These are phyloP conservation scores for Sporisorium graminicola DNA, from an alignment of 1,284 basidiomycete genomes.

Conservation along the genomic window DNA sequence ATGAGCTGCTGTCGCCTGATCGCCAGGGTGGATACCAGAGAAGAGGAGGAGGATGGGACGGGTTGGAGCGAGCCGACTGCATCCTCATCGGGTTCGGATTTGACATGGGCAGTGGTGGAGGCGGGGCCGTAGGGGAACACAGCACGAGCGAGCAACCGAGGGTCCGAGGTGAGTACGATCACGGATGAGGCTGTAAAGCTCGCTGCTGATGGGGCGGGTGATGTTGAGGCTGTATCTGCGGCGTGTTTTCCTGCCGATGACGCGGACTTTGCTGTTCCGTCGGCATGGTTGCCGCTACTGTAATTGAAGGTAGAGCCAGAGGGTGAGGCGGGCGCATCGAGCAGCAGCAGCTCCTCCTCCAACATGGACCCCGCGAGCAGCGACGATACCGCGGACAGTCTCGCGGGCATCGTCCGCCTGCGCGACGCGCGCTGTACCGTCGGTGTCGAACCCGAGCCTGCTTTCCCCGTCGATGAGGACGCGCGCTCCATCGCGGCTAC, in stretches of 20 bases:
- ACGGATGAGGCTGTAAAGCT: slow-evolving; percentile 16
- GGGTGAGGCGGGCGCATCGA: slow-evolving; percentile 28
- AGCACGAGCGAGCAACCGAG: slow-evolving; percentile 11
- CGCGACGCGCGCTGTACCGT: slow-evolving; percentile 29
- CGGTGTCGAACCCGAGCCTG: slow-evolving; percentile 12
- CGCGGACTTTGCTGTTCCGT: neutral
- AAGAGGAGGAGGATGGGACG: slow-evolving; percentile 7
- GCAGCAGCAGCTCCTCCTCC: slow-evolving; percentile 53
- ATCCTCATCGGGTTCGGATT: slow-evolving; percentile 13
- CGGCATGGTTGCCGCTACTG: neutral
- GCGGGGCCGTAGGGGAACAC: slow-evolving; percentile 14
- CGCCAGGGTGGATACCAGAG: slow-evolving; percentile 35
- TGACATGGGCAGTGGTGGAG: slow-evolving; percentile 14
- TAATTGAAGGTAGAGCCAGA: slow-evolving; percentile 8
- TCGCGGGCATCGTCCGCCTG: slow-evolving; percentile 49
- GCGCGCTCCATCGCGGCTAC: slow-evolving; percentile 3
- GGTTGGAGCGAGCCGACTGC: slow-evolving; percentile 2
- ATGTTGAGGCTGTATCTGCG: slow-evolving; percentile 4
- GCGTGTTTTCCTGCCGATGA: neutral
- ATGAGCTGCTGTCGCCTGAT: slow-evolving; percentile 52
- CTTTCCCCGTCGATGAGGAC: neutral
- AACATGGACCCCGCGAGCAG: slow-evolving; percentile 53
- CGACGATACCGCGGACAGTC: slow-evolving; percentile 51
- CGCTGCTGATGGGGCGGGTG: neutral
- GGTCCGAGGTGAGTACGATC: slow-evolving; percentile 37